Evolutionary conservation across 768 basidiomycete genomes (phyloP).

Genomic region (Russula sp.): DNA sequence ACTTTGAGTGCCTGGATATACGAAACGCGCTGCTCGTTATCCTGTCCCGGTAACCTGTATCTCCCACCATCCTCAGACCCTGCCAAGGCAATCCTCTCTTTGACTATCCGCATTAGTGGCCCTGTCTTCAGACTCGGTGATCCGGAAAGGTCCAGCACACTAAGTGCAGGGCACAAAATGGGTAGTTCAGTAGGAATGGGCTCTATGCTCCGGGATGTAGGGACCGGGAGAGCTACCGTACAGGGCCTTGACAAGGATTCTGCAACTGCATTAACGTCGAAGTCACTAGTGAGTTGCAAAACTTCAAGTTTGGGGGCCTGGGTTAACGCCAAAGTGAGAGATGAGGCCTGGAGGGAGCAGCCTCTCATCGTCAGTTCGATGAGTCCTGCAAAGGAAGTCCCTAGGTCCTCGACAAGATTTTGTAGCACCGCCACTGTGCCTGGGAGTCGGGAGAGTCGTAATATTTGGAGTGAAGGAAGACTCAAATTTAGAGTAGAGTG

Average conservation of each 20-base stretch:
- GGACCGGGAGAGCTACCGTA: neutral
- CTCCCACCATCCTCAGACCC: slow-evolving; percentile 2
- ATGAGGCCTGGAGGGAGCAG: neutral
- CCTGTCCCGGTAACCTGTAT: neutral
- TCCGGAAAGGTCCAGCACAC: slow-evolving; percentile 16
- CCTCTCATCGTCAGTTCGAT: slow-evolving; percentile 12
- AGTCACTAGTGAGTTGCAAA: slow-evolving; percentile 6
- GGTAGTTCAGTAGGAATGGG: slow-evolving; percentile 3
- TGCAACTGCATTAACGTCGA: slow-evolving; percentile 1
- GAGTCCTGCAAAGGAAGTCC: slow-evolving; percentile 17
- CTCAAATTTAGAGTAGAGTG: neutral
- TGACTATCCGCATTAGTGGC: slow-evolving; percentile 21
- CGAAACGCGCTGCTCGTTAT: slow-evolving; percentile 6
- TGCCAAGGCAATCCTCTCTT: slow-evolving; percentile 9
- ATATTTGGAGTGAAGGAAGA: slow-evolving; percentile 18
- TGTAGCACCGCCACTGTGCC: neutral
- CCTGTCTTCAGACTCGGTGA: slow-evolving; percentile 15
- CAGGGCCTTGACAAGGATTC: slow-evolving; percentile 3
- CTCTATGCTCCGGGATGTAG: neutral
- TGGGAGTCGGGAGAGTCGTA: neutral
- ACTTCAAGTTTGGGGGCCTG: slow-evolving; percentile 3
- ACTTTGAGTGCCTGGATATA: slow-evolving; percentile 12
- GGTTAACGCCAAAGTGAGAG: neutral
- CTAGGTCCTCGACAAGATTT: slow-evolving; percentile 2
- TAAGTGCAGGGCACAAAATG: slow-evolving; percentile 20